A percentile compares a stretch with the other conserved stretches of the same genome.
Conservation (phyloP, 2,329 filamentous ascomycete species). For the Xylariaceae sp. region DNA sequence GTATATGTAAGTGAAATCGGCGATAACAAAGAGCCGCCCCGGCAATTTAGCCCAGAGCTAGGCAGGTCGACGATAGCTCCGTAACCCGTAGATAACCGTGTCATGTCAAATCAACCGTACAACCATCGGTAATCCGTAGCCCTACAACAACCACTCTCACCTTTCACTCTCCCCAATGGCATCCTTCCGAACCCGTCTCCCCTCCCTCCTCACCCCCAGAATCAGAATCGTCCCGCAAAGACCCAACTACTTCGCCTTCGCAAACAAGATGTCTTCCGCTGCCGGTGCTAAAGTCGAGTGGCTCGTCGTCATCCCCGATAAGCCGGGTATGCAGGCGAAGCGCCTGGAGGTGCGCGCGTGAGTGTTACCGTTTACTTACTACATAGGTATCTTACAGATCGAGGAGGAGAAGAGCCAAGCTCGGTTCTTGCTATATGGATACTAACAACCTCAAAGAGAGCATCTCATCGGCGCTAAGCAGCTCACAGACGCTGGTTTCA, state of each 20-base stretch:
- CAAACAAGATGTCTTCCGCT: constrained; percentile 23
- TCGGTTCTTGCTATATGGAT: background rate
- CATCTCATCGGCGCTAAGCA: constrained; percentile 56
- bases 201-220: background rate
- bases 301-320: constrained; percentile 64
- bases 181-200: constrained; percentile 4
- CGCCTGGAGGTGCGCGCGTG: constrained; percentile 56
- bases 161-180: background rate
- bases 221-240: constrained; percentile 2
- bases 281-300: constrained; percentile 39
- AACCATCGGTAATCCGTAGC: no score
- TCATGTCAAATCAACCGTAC: no score
- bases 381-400: background rate
- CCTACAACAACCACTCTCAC: no score
- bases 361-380: constrained; percentile 26
- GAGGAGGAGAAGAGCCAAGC: background rate
- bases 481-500: constrained; percentile 48
- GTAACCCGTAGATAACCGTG: background rate
- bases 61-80: no score
- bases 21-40: no score
- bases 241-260: background rate
- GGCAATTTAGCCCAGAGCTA: no score
- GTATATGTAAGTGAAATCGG: no score
- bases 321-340: constrained; percentile 54
- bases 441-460: constrained; percentile 21